Percentiles rank a stretch among this genome's conserved stretches.
Conservation (phyloP, 2,329 filamentous ascomycete genomes). For the Monilinia laxa region DNA sequence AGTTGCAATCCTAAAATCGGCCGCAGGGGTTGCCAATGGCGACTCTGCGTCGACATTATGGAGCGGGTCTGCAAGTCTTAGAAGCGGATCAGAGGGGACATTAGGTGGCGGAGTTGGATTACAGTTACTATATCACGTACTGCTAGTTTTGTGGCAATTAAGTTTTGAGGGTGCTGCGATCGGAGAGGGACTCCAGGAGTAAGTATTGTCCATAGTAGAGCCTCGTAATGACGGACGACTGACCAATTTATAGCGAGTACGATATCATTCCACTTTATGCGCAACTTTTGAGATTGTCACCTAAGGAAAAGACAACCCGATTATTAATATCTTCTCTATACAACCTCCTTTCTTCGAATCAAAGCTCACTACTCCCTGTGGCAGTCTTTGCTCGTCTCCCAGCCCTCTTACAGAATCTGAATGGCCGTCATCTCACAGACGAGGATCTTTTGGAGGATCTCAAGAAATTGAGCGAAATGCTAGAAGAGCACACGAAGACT, state of each 20-base stretch:
- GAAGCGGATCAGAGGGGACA: constrained; percentile 61
- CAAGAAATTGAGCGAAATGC: constrained; percentile 58
- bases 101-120: constrained; percentile 82
- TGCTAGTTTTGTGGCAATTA: constrained; percentile 93
- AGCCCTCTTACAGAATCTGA: constrained; percentile 61
- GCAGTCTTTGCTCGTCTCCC: constrained; percentile 85
- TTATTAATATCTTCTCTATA: constrained; percentile 84
- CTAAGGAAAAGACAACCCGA: constrained; percentile 96
- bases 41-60: constrained; percentile 61
- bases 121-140: constrained; percentile 89
- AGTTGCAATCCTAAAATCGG: constrained; percentile 76
- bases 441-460: constrained; percentile 64
- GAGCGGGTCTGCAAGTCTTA: constrained; percentile 53
- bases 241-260: constrained; percentile 67
- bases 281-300: constrained; percentile 86
- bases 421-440: constrained; percentile 62
- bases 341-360: constrained; percentile 74
- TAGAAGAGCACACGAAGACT: constrained; percentile 67
- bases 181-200: constrained; percentile 81
- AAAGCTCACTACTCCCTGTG: constrained; percentile 73
- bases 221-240: constrained; percentile 27
- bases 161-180: constrained; percentile 83
- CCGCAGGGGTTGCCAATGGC: constrained; percentile 70
- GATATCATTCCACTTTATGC: constrained; percentile 89
- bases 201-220: constrained; percentile 42